phyloP scores from a whole-genome alignment of 257 asterid genomes.

The Oldenlandia corymbosa region DNA sequence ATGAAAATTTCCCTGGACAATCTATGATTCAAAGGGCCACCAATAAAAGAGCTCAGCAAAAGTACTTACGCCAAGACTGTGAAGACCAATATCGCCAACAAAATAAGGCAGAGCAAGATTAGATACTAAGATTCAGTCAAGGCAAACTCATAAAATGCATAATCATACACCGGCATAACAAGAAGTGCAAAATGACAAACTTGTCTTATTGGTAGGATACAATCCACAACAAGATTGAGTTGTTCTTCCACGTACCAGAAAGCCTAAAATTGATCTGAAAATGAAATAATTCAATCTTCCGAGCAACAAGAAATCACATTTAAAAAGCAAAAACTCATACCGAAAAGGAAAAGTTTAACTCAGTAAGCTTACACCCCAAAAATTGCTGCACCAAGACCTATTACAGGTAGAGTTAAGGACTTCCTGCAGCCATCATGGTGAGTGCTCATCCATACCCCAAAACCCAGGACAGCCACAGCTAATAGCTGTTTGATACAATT shows the following conservation, averaged over 20 bases:
- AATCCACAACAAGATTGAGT: constrained; percentile 75
- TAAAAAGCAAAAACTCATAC: neutral
- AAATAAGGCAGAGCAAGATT: constrained; percentile 61
- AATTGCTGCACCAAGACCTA: constrained; percentile 75
- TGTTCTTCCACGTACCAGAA: constrained; percentile 74
- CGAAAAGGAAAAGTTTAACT: neutral
- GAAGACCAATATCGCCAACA: constrained; percentile 87
- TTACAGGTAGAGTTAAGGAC: constrained; percentile 73
- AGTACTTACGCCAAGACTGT: constrained; percentile 88
- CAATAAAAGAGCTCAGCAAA: neutral
- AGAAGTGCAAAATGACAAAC: constrained; percentile 3
- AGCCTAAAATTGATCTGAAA: constrained; percentile 74
- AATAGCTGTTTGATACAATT: constrained; percentile 40
- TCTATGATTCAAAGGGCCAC: neutral
- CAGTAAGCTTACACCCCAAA: constrained; percentile 52
- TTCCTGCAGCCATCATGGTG: constrained; percentile 78
- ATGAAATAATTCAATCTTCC: constrained; percentile 4
- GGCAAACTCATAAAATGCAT: constrained; percentile 26
- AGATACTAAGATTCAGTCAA: constrained; percentile 65
- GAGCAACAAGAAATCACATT: constrained; percentile 1
- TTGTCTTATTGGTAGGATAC: constrained; percentile 48
- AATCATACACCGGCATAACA: constrained; percentile 1
- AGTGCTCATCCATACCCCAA: constrained; percentile 85
- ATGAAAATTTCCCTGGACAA: neutral
- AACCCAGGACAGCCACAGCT: constrained; percentile 66